phyloP scores from a whole-genome alignment of 305 asterid genomes.

The Salvia sclarea region DNA sequence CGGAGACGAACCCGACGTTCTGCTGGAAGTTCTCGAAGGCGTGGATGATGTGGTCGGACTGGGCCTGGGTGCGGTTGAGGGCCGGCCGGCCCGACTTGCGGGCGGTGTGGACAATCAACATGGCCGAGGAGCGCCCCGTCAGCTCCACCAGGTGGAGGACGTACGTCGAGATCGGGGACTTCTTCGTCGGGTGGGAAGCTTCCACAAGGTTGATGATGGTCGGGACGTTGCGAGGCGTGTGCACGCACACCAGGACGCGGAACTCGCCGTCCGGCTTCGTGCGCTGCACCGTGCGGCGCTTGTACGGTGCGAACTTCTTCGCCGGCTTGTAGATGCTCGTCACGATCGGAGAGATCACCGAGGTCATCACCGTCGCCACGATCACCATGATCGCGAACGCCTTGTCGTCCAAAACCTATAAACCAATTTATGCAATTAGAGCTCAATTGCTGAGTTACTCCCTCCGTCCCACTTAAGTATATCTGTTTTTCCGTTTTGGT shows the following conservation, averaged over 20 bases:
- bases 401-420: slow-evolving; percentile 73
- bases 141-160: slow-evolving; percentile 88
- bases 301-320: slow-evolving; percentile 54
- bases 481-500: too few species aligned
- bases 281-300: slow-evolving; percentile 63
- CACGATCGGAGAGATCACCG: slow-evolving; percentile 59
- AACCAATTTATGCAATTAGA: too few species aligned
- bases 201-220: slow-evolving; percentile 83
- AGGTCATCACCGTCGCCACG: slow-evolving; percentile 69
- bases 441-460: too few species aligned
- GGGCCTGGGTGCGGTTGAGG: slow-evolving; percentile 75
- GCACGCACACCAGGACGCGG: slow-evolving; percentile 60
- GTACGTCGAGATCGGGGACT: slow-evolving; percentile 64
- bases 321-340: slow-evolving; percentile 71
- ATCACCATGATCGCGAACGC: slow-evolving; percentile 77
- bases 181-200: slow-evolving; percentile 71
- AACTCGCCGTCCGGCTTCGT: slow-evolving; percentile 67
- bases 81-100: slow-evolving; percentile 62
- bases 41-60: slow-evolving; percentile 79
- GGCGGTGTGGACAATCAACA: slow-evolving; percentile 77
- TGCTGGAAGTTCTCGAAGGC: slow-evolving; percentile 89
- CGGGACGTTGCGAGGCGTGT: slow-evolving; percentile 80
- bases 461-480: too few species aligned
- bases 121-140: slow-evolving; percentile 87
- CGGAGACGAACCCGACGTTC: slow-evolving; percentile 52